These are phyloP conservation scores for Xylaria curta DNA, from an alignment of 495 filamentous ascomycete species.

Conservation along the genomic window DNA sequence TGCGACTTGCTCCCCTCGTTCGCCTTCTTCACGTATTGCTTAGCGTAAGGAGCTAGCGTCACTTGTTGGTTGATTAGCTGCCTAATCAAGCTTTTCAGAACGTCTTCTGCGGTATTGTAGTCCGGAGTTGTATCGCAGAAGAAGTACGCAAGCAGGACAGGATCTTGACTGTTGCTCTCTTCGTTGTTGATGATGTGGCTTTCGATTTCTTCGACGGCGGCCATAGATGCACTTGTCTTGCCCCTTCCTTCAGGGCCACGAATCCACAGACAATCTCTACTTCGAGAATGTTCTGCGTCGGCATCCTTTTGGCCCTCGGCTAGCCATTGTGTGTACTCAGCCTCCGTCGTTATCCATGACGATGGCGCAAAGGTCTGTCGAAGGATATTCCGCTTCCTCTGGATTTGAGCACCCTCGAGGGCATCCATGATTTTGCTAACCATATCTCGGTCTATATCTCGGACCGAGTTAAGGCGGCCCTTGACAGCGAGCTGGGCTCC, in stretches of 20 bases:
- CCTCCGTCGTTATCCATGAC: conserved; percentile 44
- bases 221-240: conserved; percentile 44
- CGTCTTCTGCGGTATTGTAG: conserved; percentile 44
- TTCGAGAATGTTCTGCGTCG: conserved; percentile 5
- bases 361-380: conserved; percentile 38
- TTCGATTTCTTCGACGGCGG: conserved; percentile 43
- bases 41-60: conserved; percentile 44
- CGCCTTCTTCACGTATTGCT: conserved; percentile 37
- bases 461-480: conserved; percentile 42
- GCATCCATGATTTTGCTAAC: conserved; percentile 38
- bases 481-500: conserved; percentile 42
- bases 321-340: conserved; percentile 43
- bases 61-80: conserved; percentile 46
- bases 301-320: conserved; percentile 15
- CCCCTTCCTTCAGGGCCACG: conserved; percentile 46
- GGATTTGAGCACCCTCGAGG: conserved; percentile 36
- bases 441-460: conserved; percentile 40
- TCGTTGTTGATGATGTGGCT: conserved; percentile 22
- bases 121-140: conserved; percentile 46
- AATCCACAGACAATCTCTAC: conserved; percentile 43
- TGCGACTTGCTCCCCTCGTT: conserved; percentile 33
- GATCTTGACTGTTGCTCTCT: conserved; percentile 31
- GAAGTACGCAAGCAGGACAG: conserved; percentile 45
- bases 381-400: conserved; percentile 38
- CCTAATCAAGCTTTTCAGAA: conserved; percentile 45